Percentiles rank a stretch among this genome's conserved stretches.
Evolutionary conservation across 1,139 yeast genomes (phyloP).

Genomic region (Hemisphaericaspora lyxosophila): DNA sequence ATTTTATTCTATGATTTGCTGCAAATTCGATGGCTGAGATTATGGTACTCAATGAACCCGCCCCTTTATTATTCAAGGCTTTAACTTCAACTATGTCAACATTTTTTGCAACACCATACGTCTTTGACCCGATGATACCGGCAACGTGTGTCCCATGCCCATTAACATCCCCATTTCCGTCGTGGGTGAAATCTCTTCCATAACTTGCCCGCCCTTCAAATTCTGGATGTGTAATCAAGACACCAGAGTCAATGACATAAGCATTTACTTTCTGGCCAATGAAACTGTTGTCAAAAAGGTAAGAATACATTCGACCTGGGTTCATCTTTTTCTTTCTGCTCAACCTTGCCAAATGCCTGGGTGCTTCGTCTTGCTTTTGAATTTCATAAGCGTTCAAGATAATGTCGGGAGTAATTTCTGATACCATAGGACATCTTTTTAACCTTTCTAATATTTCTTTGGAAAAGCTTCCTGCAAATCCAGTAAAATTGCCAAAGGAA

Average conservation of each 20-base stretch:
- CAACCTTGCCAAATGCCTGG: constrained; percentile 66
- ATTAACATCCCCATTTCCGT: constrained; percentile 60
- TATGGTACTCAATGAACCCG: constrained; percentile 67
- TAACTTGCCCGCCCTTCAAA: constrained; percentile 60
- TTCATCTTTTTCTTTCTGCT: constrained; percentile 48
- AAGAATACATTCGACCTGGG: constrained; percentile 19
- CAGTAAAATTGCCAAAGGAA: constrained; percentile 63
- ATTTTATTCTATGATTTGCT: constrained; percentile 52
- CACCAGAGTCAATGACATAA: constrained; percentile 82
- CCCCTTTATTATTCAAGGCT: constrained; percentile 61
- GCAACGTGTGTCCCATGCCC: constrained; percentile 93
- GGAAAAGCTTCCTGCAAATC: constrained; percentile 61
- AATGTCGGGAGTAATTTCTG: constrained; percentile 61
- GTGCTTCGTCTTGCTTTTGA: constrained; percentile 47
- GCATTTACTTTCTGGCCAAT: constrained; percentile 56
- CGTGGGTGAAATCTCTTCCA: constrained; percentile 62
- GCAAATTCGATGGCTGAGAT: constrained; percentile 72
- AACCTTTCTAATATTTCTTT: constrained; percentile 48
- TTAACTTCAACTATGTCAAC: constrained; percentile 69
- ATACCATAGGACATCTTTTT: constrained; percentile 48
- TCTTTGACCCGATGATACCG: constrained; percentile 73
- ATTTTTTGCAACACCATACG: constrained; percentile 78
- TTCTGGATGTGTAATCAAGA: constrained; percentile 57
- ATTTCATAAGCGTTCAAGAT: constrained; percentile 46
- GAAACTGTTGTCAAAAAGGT: constrained; percentile 25